Evolutionary conservation across 148 eudicot species (phyloP).

Genomic region (Cornus kousa): DNA sequence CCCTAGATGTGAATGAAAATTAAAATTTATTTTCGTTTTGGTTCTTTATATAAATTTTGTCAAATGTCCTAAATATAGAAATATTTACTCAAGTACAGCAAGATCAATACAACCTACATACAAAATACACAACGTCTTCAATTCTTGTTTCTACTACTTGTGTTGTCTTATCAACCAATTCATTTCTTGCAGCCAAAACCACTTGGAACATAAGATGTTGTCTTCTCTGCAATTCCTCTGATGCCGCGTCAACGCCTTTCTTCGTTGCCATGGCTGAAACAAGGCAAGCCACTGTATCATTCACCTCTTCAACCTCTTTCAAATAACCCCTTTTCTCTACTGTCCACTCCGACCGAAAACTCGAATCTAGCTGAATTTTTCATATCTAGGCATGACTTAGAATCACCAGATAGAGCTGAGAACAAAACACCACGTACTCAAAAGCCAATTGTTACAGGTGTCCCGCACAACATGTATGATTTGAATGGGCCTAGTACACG

Average conservation of each 20-base stretch:
- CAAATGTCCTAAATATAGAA: too few species aligned
- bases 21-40: too few species aligned
- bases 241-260: slow-evolving; percentile 7
- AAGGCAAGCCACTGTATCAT: slow-evolving; percentile 26
- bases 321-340: slow-evolving; percentile 9
- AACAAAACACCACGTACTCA: too few species aligned
- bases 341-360: slow-evolving; percentile 6
- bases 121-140: too few species aligned
- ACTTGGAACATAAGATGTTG: slow-evolving; percentile 41
- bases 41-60: too few species aligned
- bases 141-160: background rate
- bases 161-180: slow-evolving; percentile 36
- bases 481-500: too few species aligned
- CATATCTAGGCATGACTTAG: slow-evolving; percentile 38
- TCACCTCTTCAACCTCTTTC: slow-evolving; percentile 50
- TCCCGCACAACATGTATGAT: too few species aligned
- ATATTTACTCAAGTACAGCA: too few species aligned
- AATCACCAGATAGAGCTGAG: slow-evolving; percentile 15
- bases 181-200: slow-evolving; percentile 37
- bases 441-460: too few species aligned
- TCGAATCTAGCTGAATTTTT: slow-evolving; percentile 35
- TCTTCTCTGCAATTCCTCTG: slow-evolving; percentile 26
- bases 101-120: too few species aligned
- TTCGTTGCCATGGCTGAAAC: slow-evolving; percentile 1
- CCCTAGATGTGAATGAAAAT: too few species aligned